Evolutionary conservation across 441 rosid species (phyloP), one percentile per base, ranked within the genome.

Genomic region (Croton setiger): DNA sequence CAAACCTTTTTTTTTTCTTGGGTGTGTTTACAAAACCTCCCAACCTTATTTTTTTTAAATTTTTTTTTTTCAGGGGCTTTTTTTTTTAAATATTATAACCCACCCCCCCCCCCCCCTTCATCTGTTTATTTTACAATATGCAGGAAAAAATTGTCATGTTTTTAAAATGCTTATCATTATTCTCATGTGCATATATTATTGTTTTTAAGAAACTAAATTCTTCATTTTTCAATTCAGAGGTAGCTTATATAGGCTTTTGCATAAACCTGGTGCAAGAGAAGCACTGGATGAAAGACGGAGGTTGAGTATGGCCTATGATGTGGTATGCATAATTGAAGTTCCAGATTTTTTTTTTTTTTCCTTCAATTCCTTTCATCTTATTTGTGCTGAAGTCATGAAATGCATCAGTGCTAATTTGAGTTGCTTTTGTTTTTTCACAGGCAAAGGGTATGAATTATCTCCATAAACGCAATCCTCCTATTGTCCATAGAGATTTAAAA

Each of bases 361-460:
- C 45, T 12, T 59, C 53, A 47, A 41, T 17, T 68, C 57, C 41
- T 48, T 61, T 60, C 63, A 21, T 27, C 48, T 69, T 43, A 21
- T 51, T 51, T 35, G 61, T 12, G 49, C 5, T 18, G 74, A 49
- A 45, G 72, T 60, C 70, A 67, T 72, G 31, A 43, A 31, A 18
- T 47, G 66, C 64, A 14, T 63, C 61, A 72, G 45, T 18, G 68
- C 61, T 77, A 56, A 69, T 61, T 27, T 68, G 52, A 27, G 68
- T 58, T 68, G 59, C 66, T 39, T 15, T 59, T 79, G 57, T 64
- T 60, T 67, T 59, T 70, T 39, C 90, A 52, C 55, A 96, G 99
- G 99, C 97, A 55, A 91, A 87, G 83, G 99, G 99, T 73, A 93
- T 96, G 98, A 96, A 96, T 85, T 96, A 96, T 81, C 99, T 96